Base-by-base conservation (phyloP, 2,329 filamentous ascomycete species). In the Calonectria fujianensis region DNA sequence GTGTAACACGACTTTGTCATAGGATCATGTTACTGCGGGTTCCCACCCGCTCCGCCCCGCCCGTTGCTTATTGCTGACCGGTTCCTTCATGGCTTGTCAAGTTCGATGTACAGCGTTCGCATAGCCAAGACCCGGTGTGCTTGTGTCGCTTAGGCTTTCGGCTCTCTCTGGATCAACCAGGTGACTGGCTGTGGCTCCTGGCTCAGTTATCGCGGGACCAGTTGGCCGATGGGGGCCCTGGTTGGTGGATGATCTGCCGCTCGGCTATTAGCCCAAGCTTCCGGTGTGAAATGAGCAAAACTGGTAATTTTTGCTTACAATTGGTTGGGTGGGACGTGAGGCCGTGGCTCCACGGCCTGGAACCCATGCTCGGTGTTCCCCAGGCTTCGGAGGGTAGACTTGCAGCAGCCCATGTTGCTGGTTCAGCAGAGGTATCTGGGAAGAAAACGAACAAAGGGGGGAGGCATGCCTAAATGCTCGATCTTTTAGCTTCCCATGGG, bases 281-380 rank as follows among this genome's bases (percentile, higher is more conserved):
- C 9, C 4, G 2, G 39, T 13, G 41, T 1, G 32, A 18, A 9
- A 29, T 39, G 0, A 16, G 31, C 54, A 3, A 31, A 7, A 27
- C 8, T 48, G 20, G 41, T 11, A n/a, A 13, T 14, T 29, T 4
- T 50, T 8, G 51, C 77, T 70, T 79, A 78, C 77, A 64, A 48
- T 2, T 16, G 14, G 0, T 48, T 4, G 13, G 37, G 16, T n/a
- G 18, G 29, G 5, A 50, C 20, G 18, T 27, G 68, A 66, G 64
- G 68, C 8, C 69, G 74, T 11, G 74, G 70, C 20, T 54, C 48
- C 70, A 76, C 72, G n/a, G 72, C 72, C 52, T 74, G 76, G 57
- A 73, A 72, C 27, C 70, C 73, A 66, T 72, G 75, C 1, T 64
- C 48, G 37, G 29, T 24, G n/a, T 61, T 32, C 20, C 41, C 52